Conservation (phyloP, 805 yeast species). For the Candida succiphila region DNA sequence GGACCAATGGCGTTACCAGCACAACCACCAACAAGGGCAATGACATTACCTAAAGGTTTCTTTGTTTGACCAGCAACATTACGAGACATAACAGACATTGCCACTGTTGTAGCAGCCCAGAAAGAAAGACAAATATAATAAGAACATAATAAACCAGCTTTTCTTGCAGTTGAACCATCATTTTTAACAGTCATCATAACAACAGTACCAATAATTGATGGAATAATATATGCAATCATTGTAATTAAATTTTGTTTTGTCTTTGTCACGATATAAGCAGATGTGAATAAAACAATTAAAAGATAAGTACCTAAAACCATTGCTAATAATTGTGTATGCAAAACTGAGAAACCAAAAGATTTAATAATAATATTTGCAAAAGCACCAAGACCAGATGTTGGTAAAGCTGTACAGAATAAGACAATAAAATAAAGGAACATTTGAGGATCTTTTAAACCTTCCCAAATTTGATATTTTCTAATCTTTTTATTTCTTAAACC, state of each 20-base stretch:
- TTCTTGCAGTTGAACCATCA: slow-evolving; percentile 8
- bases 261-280: slow-evolving; percentile 12
- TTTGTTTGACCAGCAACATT: slow-evolving; percentile 24
- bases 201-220: slow-evolving; percentile 22
- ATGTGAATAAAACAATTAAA: slow-evolving; percentile 11
- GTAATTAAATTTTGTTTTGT: slow-evolving; percentile 11
- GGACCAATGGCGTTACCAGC: slow-evolving; percentile 17
- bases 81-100: slow-evolving; percentile 2
- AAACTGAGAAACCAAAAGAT: slow-evolving; percentile 20
- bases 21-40: slow-evolving; percentile 14
- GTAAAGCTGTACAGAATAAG: slow-evolving; percentile 14
- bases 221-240: slow-evolving; percentile 16
- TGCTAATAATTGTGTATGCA: slow-evolving; percentile 21
- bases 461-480: slow-evolving; percentile 18
- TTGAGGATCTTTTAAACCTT: slow-evolving; percentile 13
- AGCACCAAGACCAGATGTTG: slow-evolving; percentile 23
- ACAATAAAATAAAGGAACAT: slow-evolving; percentile 17
- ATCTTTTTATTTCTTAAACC: slow-evolving; percentile 21
- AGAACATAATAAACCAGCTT: slow-evolving; percentile 19
- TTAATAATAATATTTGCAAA: slow-evolving; percentile 19
- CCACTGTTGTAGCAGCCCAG: slow-evolving; percentile 15
- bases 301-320: slow-evolving; percentile 24
- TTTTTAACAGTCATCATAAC: slow-evolving; percentile 15
- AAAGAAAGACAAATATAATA: slow-evolving; percentile 19
- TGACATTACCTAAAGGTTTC: slow-evolving; percentile 11